A percentile compares a stretch with the other conserved stretches of the same genome.
These are phyloP conservation scores for Neofusicoccum sp. DNA, from an alignment of 2,329 filamentous ascomycete genomes.

Conservation along the genomic window DNA sequence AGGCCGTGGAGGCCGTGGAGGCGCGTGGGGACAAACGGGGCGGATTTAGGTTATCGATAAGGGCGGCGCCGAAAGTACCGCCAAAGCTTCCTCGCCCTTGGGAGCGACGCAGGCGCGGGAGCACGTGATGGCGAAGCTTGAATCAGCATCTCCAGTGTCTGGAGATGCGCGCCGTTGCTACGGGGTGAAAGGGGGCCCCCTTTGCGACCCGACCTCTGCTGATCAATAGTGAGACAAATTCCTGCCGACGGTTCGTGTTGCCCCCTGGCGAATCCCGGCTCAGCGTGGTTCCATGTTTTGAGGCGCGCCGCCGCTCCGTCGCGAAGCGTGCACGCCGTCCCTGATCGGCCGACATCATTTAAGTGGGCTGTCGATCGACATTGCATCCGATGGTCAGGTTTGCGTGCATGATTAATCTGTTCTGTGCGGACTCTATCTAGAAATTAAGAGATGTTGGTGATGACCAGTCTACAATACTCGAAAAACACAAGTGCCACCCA, in stretches of 20 bases:
- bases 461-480: conserved; percentile 1
- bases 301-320: conserved; percentile 7
- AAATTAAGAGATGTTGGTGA: conserved; percentile 4
- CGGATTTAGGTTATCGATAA: conserved; percentile 17
- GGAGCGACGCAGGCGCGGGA: not conserved
- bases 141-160: not conserved
- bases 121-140: conserved; percentile 7
- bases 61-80: not conserved
- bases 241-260: not conserved
- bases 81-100: not conserved
- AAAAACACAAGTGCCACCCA: not conserved
- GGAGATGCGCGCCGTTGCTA: not conserved
- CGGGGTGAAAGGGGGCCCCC: conserved; percentile 11
- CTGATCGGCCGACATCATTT: conserved; percentile 17
- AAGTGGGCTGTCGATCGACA: conserved; percentile 15
- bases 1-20: conserved; percentile 5
- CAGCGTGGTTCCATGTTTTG: conserved; percentile 12
- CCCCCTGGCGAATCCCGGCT: conserved; percentile 11
- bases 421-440: not conserved
- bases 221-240: not conserved
- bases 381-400: not conserved
- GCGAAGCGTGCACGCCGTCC: conserved; percentile 10
- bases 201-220: conserved; percentile 14
- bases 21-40: not conserved
- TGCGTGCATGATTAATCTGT: not conserved